Percentiles rank a stretch among this genome's conserved stretches.
Evolutionary conservation across 768 basidiomycete species (phyloP).

Genomic region (Cubamyces sp.): DNA sequence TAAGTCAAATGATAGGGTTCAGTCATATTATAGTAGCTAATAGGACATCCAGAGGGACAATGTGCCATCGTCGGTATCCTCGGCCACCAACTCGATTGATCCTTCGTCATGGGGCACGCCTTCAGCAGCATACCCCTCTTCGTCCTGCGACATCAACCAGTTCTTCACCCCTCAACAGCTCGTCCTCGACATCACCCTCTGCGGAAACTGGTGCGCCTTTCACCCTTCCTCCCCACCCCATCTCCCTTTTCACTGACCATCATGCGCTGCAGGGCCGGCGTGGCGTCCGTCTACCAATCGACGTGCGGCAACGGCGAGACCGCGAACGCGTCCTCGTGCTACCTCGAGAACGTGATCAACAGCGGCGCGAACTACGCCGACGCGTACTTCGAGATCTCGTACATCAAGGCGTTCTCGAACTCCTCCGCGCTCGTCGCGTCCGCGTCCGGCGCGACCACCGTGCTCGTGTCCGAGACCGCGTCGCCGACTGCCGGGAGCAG

Average conservation of each 20-base stretch:
- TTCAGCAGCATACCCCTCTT: slow-evolving; percentile 45
- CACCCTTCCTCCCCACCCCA: background rate
- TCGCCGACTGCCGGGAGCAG: slow-evolving; percentile 3
- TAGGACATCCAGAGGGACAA: slow-evolving; percentile 37
- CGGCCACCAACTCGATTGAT: slow-evolving; percentile 40
- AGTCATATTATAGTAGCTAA: background rate
- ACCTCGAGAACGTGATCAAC: slow-evolving; percentile 55
- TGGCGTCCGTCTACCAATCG: slow-evolving; percentile 45
- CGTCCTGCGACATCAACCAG: slow-evolving; percentile 47
- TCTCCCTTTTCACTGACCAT: background rate
- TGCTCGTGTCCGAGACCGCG: slow-evolving; percentile 20
- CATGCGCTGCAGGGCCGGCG: slow-evolving; percentile 50
- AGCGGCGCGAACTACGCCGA: slow-evolving; percentile 47
- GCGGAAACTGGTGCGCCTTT: slow-evolving; percentile 51
- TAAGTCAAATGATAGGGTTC: slow-evolving; percentile 25
- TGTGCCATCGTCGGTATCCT: slow-evolving; percentile 42
- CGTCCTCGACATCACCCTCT: slow-evolving; percentile 60
- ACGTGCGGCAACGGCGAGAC: slow-evolving; percentile 44
- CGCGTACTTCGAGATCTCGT: slow-evolving; percentile 65
- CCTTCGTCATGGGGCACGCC: slow-evolving; percentile 50
- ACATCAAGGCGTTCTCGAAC: slow-evolving; percentile 56
- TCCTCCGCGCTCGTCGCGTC: slow-evolving; percentile 19
- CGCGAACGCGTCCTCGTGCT: slow-evolving; percentile 44
- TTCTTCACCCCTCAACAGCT: slow-evolving; percentile 55
- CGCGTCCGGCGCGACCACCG: slow-evolving; percentile 9